A percentile compares a stretch with the other conserved stretches of the same genome.
These are phyloP conservation scores for Diaporthe australafricana DNA, from an alignment of 2,329 filamentous ascomycete genomes.

Conservation along the genomic window DNA sequence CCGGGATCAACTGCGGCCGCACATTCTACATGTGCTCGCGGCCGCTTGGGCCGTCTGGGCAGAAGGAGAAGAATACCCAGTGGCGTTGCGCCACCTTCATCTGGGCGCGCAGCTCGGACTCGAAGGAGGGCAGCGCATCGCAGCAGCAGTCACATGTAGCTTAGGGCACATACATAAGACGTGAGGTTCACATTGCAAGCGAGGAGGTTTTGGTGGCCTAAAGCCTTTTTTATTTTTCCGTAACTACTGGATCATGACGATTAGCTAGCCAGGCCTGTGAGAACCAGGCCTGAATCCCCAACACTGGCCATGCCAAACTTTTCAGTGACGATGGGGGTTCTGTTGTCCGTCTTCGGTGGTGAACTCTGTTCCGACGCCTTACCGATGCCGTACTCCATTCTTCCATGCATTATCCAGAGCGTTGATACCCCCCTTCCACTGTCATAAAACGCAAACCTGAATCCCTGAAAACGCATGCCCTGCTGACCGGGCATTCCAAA, in stretches of 20 bases:
- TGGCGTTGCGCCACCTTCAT: constrained; percentile 92
- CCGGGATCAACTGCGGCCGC: constrained; percentile 82
- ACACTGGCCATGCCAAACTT: background rate
- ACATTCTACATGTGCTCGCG: constrained; percentile 74
- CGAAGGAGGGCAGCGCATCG: constrained; percentile 22
- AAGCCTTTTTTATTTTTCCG: background rate
- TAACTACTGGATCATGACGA: constrained; percentile 3
- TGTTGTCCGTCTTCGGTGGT: background rate
- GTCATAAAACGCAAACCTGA: background rate
- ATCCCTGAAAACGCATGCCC: background rate
- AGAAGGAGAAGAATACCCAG: constrained; percentile 84
- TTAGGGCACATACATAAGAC: constrained; percentile 1
- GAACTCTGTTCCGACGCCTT: constrained; percentile 4
- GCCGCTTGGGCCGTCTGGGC: constrained; percentile 85
- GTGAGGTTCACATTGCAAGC: constrained; percentile 14
- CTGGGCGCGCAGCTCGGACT: constrained; percentile 52
- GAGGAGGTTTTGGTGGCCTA: background rate
- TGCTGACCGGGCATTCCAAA: background rate
- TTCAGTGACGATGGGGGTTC: background rate
- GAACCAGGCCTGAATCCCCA: background rate
- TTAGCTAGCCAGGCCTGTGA: background rate
- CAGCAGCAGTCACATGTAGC: constrained; percentile 6
- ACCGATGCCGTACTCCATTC: constrained; percentile 7
- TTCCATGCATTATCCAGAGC: constrained; percentile 7
- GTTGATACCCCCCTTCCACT: constrained; percentile 18